Evolutionary conservation across 2,329 filamentous ascomycete genomes (phyloP), one percentile per base, ranked within the genome.

Genomic region (Fusarium chuoi): DNA sequence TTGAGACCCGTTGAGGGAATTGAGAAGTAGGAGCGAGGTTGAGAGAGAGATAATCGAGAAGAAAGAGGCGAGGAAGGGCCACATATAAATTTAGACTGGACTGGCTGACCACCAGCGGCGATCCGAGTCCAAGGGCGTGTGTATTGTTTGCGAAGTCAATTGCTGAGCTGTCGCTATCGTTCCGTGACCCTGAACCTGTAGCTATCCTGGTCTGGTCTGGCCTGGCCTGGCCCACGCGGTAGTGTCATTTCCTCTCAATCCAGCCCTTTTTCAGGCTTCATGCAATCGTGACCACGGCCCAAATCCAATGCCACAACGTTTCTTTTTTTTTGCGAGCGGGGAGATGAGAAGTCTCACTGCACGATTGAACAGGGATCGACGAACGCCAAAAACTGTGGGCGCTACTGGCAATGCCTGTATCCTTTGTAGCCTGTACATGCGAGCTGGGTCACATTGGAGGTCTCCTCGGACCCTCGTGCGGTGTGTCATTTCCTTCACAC

Each of bases 1-100:
- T 54, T 65, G 3, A 41, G 60, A 54, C 65, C 62, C 60, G 42
- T 44, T 70, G 65, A 28, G 46, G 38, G 39, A 56, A 56, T 65
- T 69, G 68, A 51, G 41, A 51, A 59, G 54, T 54, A 35, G 41
- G 44, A 65, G 57, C 28, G 63, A 68, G 45, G 55, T 48, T 58
- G 62, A 63, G 55, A 60, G 33, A 41, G 44, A 44, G 28, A 56
- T 28, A 35, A 44, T 39, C 44, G 42, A 28, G 51, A 62, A 39
- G 48, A 22, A 18, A 65, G 70, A 69, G 70, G 71, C 62, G 73
- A 77, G 51, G 74, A 77, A 41, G 61, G 61, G 69, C 65, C 69
- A 77, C 73, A 74, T 78, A 78, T 78, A 71, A 77, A 68, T 64
- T 75, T 62, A 63, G 56, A 57, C 49, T 55, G 44, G 55, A 57